These are phyloP conservation scores for Henckelia pumila DNA, from an alignment of 257 asterid species.

Conservation along the genomic window DNA sequence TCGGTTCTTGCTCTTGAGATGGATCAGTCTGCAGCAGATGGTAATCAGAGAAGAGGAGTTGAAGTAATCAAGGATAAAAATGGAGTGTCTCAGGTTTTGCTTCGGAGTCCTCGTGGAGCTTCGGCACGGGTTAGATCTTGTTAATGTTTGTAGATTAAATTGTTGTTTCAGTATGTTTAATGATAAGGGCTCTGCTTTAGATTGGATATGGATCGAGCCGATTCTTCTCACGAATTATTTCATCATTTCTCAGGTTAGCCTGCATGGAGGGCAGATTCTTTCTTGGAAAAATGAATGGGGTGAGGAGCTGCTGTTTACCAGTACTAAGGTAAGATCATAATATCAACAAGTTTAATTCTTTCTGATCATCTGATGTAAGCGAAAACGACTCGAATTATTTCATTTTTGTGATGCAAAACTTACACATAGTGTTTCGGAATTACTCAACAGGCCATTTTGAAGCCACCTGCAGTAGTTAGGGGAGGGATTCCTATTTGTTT, in stretches of 20 bases:
- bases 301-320: slow-evolving; percentile 69
- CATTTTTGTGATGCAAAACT: slow-evolving; percentile 1
- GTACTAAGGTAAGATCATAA: slow-evolving; percentile 54
- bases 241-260: slow-evolving; percentile 59
- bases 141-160: slow-evolving; percentile 7
- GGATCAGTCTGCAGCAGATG: slow-evolving; percentile 52
- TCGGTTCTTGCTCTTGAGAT: slow-evolving; percentile 41
- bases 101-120: slow-evolving; percentile 66
- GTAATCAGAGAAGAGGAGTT: slow-evolving; percentile 38
- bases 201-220: neutral
- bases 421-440: neutral
- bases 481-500: slow-evolving; percentile 92
- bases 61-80: slow-evolving; percentile 57
- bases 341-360: neutral
- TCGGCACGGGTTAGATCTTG: slow-evolving; percentile 58
- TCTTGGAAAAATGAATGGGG: slow-evolving; percentile 77
- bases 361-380: neutral
- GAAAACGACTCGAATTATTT: neutral
- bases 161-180: neutral
- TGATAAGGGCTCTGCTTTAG: neutral
- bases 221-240: neutral
- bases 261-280: slow-evolving; percentile 93
- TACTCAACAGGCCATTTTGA: slow-evolving; percentile 58
- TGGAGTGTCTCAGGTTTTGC: slow-evolving; percentile 60
- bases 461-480: slow-evolving; percentile 80